Percentiles rank a stretch among this genome's conserved stretches.
phyloP scores from a whole-genome alignment of 345 rosid species.

The Kandelia obovata region DNA sequence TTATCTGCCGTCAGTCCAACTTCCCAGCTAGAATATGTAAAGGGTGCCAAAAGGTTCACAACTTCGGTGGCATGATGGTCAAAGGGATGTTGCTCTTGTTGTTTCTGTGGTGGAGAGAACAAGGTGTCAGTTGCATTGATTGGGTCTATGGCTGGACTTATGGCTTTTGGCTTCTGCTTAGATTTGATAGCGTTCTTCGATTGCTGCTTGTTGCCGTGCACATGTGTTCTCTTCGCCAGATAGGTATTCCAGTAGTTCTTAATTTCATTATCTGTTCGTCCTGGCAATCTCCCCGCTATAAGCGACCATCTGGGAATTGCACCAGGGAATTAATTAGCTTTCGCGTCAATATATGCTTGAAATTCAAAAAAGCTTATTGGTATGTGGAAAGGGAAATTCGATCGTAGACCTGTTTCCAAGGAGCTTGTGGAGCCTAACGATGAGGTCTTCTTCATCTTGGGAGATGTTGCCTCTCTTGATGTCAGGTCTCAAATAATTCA shows the following conservation, averaged over 20 bases:
- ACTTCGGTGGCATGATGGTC: too few species aligned
- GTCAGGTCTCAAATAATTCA: slow-evolving; percentile 40
- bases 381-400: background rate
- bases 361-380: background rate
- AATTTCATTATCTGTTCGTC: slow-evolving; percentile 41
- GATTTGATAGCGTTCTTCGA: background rate
- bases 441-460: slow-evolving; percentile 44
- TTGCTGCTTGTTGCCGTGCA: slow-evolving; percentile 7
- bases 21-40: background rate
- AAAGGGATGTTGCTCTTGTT: too few species aligned
- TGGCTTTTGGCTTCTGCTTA: background rate
- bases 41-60: too few species aligned
- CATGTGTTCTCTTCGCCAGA: slow-evolving; percentile 8
- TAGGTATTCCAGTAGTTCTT: slow-evolving; percentile 34
- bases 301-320: slow-evolving; percentile 24
- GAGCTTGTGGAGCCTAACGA: slow-evolving; percentile 40
- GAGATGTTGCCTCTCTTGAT: slow-evolving; percentile 45
- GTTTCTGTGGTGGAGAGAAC: too few species aligned
- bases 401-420: slow-evolving; percentile 35
- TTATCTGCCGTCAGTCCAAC: background rate
- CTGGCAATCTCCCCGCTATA: slow-evolving; percentile 37
- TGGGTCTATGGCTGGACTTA: background rate
- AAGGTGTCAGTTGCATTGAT: background rate
- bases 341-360: background rate
- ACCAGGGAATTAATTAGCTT: background rate